Conservation (phyloP, 2,329 filamentous ascomycete species). For the Neodidymelliopsis sp. region DNA sequence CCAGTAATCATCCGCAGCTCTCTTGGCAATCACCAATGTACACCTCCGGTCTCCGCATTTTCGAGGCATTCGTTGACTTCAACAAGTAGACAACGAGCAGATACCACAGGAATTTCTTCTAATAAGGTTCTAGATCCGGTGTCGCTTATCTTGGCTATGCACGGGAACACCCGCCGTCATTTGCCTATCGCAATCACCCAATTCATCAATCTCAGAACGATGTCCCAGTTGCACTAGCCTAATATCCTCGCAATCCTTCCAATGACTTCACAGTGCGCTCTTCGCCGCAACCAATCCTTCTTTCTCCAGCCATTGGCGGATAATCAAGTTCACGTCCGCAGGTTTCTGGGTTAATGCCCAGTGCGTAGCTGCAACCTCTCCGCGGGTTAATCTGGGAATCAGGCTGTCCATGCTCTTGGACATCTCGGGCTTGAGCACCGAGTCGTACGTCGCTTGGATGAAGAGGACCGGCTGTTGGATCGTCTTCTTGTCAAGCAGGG, state of each 20-base stretch:
- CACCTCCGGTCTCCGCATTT: no score
- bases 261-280: conserved; percentile 52
- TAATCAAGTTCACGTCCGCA: conserved; percentile 71
- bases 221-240: no score
- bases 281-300: conserved; percentile 57
- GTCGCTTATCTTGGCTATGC: background rate
- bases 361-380: conserved; percentile 74
- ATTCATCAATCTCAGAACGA: background rate
- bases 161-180: background rate
- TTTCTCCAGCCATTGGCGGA: conserved; percentile 71
- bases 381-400: conserved; percentile 70
- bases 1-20: no score
- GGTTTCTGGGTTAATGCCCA: conserved; percentile 84
- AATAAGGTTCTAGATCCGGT: background rate
- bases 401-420: conserved; percentile 72
- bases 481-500: conserved; percentile 39
- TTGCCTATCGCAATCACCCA: background rate
- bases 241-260: background rate
- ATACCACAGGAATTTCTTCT: background rate
- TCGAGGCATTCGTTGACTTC: background rate
- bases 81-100: background rate
- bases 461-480: conserved; percentile 69
- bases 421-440: conserved; percentile 75
- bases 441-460: conserved; percentile 74
- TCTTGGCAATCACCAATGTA: background rate